Conservation (phyloP, 1,284 basidiomycete genomes). For the Puccinia polysora region DNA sequence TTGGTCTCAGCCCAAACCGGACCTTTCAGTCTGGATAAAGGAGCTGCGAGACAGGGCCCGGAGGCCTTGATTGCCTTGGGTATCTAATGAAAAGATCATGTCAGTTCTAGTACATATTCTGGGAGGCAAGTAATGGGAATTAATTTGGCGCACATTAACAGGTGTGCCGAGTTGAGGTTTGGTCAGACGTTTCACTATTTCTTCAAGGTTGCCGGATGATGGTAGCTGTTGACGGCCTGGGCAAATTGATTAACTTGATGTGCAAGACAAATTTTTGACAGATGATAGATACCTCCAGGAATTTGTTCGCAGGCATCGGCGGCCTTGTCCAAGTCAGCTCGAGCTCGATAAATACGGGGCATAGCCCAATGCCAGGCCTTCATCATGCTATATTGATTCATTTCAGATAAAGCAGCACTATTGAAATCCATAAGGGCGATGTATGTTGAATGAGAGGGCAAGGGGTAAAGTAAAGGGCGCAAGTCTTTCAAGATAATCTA, state of each 20-base stretch:
- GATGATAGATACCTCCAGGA: conserved; percentile 36
- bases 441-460: conserved; percentile 55
- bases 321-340: conserved; percentile 62
- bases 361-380: conserved; percentile 66
- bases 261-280: not conserved
- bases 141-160: conserved; percentile 26
- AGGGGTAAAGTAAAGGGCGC: conserved; percentile 67
- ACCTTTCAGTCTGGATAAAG: conserved; percentile 45
- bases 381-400: conserved; percentile 66
- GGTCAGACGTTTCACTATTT: not conserved
- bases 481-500: conserved; percentile 81
- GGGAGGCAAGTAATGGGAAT: not conserved
- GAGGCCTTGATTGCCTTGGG: conserved; percentile 73
- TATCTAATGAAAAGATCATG: conserved; percentile 58
- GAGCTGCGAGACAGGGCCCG: conserved; percentile 48
- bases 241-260: conserved; percentile 41
- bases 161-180: conserved; percentile 21
- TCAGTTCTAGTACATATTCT: conserved; percentile 13
- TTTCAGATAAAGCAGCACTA: conserved; percentile 58
- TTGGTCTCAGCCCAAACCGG: conserved; percentile 77
- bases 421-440: conserved; percentile 60
- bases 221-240: conserved; percentile 38
- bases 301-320: conserved; percentile 58
- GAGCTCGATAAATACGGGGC: conserved; percentile 59
- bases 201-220: not conserved